phyloP scores from a whole-genome alignment of 1,284 basidiomycete species.

The Microbotryum silenes-acaulis region DNA sequence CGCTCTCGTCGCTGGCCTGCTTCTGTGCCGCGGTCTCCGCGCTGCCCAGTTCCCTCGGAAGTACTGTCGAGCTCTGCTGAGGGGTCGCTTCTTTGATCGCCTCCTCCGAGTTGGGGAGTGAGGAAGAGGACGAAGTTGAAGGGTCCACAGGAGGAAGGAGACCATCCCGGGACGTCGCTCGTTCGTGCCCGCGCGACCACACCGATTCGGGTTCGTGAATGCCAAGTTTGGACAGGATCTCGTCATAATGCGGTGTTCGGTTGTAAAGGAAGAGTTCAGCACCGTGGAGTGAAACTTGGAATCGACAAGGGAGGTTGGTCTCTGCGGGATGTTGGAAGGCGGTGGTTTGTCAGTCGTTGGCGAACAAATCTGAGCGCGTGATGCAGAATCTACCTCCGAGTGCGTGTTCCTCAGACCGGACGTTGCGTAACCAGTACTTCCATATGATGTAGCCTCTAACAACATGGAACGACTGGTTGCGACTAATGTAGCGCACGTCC shows the following conservation, averaged over 20 bases:
- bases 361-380: not conserved
- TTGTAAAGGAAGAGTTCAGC: constrained; percentile 88
- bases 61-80: not conserved
- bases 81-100: not conserved
- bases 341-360: not conserved
- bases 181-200: constrained; percentile 39
- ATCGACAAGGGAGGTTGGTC: constrained; percentile 58
- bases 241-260: constrained; percentile 73
- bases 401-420: constrained; percentile 52
- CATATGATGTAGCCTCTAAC: constrained; percentile 73
- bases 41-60: not conserved
- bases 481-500: constrained; percentile 77
- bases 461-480: constrained; percentile 74
- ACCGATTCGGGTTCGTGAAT: constrained; percentile 15
- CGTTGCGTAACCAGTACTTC: constrained; percentile 77
- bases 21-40: not conserved
- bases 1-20: constrained; percentile 44
- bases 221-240: constrained; percentile 54
- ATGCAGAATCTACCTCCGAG: constrained; percentile 5
- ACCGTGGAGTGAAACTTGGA: constrained; percentile 68
- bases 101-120: not conserved
- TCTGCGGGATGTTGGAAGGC: not conserved
- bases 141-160: not conserved
- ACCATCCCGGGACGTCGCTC: not conserved
- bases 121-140: not conserved